These are phyloP conservation scores for Colletotrichum endophyticum DNA, from an alignment of 2,329 filamentous ascomycete genomes.

Conservation along the genomic window DNA sequence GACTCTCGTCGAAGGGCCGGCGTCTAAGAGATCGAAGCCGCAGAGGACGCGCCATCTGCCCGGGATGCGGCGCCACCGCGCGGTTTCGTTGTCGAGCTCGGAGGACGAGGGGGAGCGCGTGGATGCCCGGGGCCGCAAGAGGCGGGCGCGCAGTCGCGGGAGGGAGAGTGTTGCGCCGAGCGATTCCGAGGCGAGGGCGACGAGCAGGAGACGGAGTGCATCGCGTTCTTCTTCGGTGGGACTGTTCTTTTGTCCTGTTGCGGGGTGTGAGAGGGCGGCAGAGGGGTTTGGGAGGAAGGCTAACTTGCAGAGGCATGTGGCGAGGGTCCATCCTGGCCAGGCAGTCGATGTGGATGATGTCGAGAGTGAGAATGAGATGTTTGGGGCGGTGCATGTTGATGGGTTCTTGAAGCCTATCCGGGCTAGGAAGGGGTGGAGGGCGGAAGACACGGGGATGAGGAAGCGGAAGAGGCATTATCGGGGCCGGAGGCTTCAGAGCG, in stretches of 20 bases:
- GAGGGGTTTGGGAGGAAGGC: slow-evolving; percentile 38
- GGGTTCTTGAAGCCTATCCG: slow-evolving; percentile 67
- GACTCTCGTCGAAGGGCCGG: slow-evolving; percentile 48
- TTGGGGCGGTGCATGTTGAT: slow-evolving; percentile 71
- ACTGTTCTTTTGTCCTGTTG: slow-evolving; percentile 40
- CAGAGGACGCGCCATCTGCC: neutral
- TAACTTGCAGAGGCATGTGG: slow-evolving; percentile 43
- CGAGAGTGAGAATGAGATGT: slow-evolving; percentile 57
- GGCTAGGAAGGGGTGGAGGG: slow-evolving; percentile 49
- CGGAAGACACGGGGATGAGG: slow-evolving; percentile 7
- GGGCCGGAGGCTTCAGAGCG: neutral
- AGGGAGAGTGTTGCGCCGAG: slow-evolving; percentile 24
- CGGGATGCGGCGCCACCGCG: neutral
- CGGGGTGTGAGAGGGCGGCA: slow-evolving; percentile 38
- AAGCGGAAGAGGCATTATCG: slow-evolving; percentile 19
- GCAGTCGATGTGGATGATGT: slow-evolving; percentile 38
- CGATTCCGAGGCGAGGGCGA: slow-evolving; percentile 5
- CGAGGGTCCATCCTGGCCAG: slow-evolving; percentile 41
- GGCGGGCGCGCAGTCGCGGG: slow-evolving; percentile 25
- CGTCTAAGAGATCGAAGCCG: slow-evolving; percentile 12
- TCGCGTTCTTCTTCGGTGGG: slow-evolving; percentile 37
- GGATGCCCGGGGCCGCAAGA: neutral
- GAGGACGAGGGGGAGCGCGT: neutral
- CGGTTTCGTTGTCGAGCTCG: neutral
- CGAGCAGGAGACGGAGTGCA: slow-evolving; percentile 25